Conservation (phyloP, 768 basidiomycete genomes). For the Pluteus cervinus region DNA sequence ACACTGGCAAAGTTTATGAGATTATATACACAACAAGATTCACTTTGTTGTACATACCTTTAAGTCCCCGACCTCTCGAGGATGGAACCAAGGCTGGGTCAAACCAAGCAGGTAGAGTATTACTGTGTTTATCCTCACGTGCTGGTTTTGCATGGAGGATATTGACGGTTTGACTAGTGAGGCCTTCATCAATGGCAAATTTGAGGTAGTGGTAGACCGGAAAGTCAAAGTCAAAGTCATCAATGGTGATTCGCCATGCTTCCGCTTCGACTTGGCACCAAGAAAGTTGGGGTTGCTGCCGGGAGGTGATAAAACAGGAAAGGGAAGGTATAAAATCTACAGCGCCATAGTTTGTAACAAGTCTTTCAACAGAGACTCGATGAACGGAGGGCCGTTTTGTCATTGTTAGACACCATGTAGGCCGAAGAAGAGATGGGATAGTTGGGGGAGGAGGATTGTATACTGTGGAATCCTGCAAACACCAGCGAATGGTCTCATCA, state of each 20-base stretch:
- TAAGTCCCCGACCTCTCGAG: no score
- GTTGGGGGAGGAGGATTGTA: no score
- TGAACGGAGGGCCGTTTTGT: no score
- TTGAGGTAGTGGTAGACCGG: conserved; percentile 30
- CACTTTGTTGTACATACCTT: no score
- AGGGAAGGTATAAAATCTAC: conserved; percentile 20
- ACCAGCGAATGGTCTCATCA: no score
- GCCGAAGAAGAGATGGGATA: conserved; percentile 7
- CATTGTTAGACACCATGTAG: no score
- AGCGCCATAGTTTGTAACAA: no score
- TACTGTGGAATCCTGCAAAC: no score
- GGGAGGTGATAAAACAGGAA: conserved; percentile 15
- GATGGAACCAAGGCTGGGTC: no score
- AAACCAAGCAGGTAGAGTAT: conserved; percentile 13
- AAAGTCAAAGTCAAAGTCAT: conserved; percentile 19
- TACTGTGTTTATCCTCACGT: conserved; percentile 8
- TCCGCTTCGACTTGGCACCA: conserved; percentile 10
- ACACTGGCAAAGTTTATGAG: no score
- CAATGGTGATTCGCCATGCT: conserved; percentile 11
- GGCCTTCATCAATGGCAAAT: conserved; percentile 18
- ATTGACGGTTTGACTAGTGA: conserved; percentile 14
- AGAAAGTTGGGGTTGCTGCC: conserved; percentile 12
- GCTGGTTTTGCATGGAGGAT: conserved; percentile 23
- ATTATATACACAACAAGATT: no score
- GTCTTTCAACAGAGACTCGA: no score